Conservation (phyloP, 352 stramenopile species). For the Aphanomyces astaci region DNA sequence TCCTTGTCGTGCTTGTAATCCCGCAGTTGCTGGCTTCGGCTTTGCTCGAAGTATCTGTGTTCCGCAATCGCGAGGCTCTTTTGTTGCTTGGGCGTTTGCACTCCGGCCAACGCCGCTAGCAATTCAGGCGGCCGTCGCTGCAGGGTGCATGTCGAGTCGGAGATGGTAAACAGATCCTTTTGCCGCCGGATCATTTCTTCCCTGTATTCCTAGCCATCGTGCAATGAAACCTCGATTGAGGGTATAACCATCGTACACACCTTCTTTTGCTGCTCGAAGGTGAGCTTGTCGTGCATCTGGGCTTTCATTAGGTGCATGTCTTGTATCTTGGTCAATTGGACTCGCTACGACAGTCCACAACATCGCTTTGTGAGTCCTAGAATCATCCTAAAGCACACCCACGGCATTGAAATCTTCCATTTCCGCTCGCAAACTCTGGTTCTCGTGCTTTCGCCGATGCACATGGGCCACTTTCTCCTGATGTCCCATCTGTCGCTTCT, state of each 20-base stretch:
- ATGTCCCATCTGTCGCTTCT: neutral
- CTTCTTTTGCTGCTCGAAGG: neutral
- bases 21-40: constrained; percentile 59
- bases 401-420: constrained; percentile 5
- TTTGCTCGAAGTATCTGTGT: constrained; percentile 52
- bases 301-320: neutral
- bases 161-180: constrained; percentile 49
- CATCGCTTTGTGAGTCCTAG: no score
- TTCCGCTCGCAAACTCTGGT: neutral
- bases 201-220: constrained; percentile 24
- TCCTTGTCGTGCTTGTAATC: constrained; percentile 67
- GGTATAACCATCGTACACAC: no score
- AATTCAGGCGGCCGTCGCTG: constrained; percentile 58
- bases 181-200: constrained; percentile 41
- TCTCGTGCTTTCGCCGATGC: neutral
- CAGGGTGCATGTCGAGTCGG: constrained; percentile 59
- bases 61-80: constrained; percentile 40
- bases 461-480: neutral
- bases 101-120: constrained; percentile 48
- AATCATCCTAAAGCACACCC: no score
- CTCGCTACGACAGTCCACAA: constrained; percentile 1
- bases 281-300: neutral
- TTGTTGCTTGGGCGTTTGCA: constrained; percentile 37
- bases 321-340: constrained; percentile 10
- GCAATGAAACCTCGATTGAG: no score